These are phyloP conservation scores for Myxozyma neotropica DNA, from an alignment of 805 yeast species.

Conservation along the genomic window DNA sequence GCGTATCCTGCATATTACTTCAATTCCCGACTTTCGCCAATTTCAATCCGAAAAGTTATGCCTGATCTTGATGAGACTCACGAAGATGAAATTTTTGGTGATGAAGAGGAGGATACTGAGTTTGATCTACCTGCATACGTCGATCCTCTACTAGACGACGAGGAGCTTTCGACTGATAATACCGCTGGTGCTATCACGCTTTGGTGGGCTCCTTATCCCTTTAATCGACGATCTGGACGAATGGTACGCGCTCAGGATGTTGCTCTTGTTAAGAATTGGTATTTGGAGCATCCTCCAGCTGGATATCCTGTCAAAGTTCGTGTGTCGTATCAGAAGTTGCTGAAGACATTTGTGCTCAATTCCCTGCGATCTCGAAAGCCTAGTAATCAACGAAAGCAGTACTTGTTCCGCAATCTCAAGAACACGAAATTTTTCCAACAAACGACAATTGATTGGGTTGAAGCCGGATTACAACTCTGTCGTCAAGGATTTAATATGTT, in stretches of 20 bases:
- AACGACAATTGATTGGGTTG: conserved; percentile 96
- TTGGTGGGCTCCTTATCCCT: conserved; percentile 86
- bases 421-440: conserved; percentile 87
- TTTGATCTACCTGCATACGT: conserved; percentile 49
- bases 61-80: conserved; percentile 37
- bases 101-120: conserved; percentile 45
- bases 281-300: conserved; percentile 62
- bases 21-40: conserved; percentile 59
- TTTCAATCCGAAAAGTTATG: conserved; percentile 44
- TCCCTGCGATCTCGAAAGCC: conserved; percentile 58
- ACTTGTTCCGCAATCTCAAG: conserved; percentile 65
- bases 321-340: conserved; percentile 84
- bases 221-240: conserved; percentile 69
- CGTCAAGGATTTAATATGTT: conserved; percentile 94
- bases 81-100: conserved; percentile 34
- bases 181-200: conserved; percentile 59
- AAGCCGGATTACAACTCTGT: conserved; percentile 93
- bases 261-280: conserved; percentile 81
- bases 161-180: conserved; percentile 50
- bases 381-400: conserved; percentile 54
- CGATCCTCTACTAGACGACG: conserved; percentile 56
- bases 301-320: conserved; percentile 73
- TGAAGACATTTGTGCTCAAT: conserved; percentile 73
- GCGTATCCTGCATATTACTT: conserved; percentile 60
- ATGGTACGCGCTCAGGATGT: conserved; percentile 88